phyloP scores from a whole-genome alignment of 164 flowering plant genomes.

The Vitis rupestris region DNA sequence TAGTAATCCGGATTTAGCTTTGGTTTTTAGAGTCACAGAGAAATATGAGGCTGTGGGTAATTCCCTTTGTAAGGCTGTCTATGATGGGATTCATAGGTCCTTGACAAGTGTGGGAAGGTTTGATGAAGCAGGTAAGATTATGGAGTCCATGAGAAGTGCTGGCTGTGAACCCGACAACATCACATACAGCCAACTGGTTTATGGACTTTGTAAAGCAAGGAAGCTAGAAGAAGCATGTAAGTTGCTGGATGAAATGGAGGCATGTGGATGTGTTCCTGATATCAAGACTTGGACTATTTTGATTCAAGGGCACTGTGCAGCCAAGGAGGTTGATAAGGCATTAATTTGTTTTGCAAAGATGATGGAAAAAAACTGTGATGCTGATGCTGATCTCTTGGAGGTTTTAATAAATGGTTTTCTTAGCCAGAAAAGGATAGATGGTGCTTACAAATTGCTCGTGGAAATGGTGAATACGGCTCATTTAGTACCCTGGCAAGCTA shows the following conservation, averaged over 20 bases:
- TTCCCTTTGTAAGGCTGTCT: slow-evolving; percentile 57
- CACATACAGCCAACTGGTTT: slow-evolving; percentile 76
- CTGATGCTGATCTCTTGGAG: slow-evolving; percentile 81
- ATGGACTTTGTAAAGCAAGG: slow-evolving; percentile 73
- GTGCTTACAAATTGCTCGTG: slow-evolving; percentile 57
- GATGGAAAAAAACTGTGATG: slow-evolving; percentile 55
- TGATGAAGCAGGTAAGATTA: slow-evolving; percentile 71
- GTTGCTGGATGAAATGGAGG: slow-evolving; percentile 76
- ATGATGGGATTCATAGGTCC: slow-evolving; percentile 79
- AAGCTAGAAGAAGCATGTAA: slow-evolving; percentile 70
- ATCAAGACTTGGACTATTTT: slow-evolving; percentile 90
- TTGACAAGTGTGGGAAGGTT: slow-evolving; percentile 68
- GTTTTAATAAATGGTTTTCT: slow-evolving; percentile 67
- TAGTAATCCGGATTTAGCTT: slow-evolving; percentile 43
- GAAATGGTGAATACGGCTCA: slow-evolving; percentile 53
- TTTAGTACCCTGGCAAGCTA: slow-evolving; percentile 86
- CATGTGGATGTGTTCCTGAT: slow-evolving; percentile 73
- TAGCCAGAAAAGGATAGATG: slow-evolving; percentile 35
- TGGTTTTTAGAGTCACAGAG: slow-evolving; percentile 64
- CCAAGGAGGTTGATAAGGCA: slow-evolving; percentile 64
- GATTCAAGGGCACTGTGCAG: slow-evolving; percentile 74
- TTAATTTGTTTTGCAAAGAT: slow-evolving; percentile 59
- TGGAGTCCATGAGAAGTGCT: slow-evolving; percentile 60
- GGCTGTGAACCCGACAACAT: slow-evolving; percentile 82
- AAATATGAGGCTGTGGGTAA: slow-evolving; percentile 59